Percentiles rank a stretch among this genome's conserved stretches.
phyloP scores from a whole-genome alignment of 768 basidiomycete species.

The Leucocoprinus leucothites region DNA sequence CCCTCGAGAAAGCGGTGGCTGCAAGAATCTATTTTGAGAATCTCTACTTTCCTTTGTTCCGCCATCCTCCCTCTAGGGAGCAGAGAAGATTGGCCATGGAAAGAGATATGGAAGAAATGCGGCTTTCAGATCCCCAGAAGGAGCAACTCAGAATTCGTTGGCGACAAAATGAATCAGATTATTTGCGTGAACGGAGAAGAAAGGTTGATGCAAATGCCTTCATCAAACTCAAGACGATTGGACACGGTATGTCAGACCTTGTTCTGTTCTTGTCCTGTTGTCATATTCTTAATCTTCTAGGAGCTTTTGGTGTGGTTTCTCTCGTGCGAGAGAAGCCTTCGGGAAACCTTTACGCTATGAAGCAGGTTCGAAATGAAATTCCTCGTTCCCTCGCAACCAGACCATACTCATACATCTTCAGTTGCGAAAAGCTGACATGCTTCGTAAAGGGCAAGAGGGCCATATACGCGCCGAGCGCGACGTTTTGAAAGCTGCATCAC shows the following conservation, averaged over 20 bases:
- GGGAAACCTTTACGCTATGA: constrained; percentile 91
- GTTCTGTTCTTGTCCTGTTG: constrained; percentile 21
- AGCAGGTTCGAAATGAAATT: constrained; percentile 59
- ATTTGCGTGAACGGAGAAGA: constrained; percentile 78
- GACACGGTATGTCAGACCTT: constrained; percentile 63
- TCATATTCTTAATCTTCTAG: constrained; percentile 34
- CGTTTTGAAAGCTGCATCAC: constrained; percentile 85
- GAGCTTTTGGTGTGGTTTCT: constrained; percentile 95
- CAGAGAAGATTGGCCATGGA: constrained; percentile 86
- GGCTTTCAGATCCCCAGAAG: constrained; percentile 67
- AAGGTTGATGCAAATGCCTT: constrained; percentile 87
- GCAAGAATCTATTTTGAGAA: constrained; percentile 94
- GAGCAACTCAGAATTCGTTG: constrained; percentile 69
- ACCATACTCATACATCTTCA: constrained; percentile 26
- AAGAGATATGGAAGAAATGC: constrained; percentile 76
- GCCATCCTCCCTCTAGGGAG: constrained; percentile 83
- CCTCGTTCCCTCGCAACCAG: constrained; percentile 5
- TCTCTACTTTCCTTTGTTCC: constrained; percentile 81
- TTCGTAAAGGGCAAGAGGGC: constrained; percentile 95
- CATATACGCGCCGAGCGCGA: constrained; percentile 96
- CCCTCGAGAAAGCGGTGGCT: constrained; percentile 91
- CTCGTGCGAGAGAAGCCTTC: constrained; percentile 81
- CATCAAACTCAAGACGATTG: constrained; percentile 88
- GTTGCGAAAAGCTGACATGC: constrained; percentile 89
- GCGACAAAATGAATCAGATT: constrained; percentile 86